Percentiles rank a stretch among this genome's conserved stretches.
phyloP scores from a whole-genome alignment of 805 yeast species.

The Pichia insulana region DNA sequence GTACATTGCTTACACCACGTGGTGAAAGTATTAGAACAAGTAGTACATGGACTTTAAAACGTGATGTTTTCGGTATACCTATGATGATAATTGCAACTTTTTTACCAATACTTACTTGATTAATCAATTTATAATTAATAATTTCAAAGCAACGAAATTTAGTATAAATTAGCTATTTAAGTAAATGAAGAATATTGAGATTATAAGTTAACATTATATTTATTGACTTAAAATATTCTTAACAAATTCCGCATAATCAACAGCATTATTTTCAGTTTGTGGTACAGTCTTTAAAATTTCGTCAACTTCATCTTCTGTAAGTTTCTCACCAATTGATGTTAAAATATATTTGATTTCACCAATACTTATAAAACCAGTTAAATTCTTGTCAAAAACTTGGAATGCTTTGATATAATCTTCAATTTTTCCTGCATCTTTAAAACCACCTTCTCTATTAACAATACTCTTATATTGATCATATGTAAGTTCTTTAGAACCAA shows the following conservation, averaged over 20 bases:
- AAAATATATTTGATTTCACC: slow-evolving; percentile 94
- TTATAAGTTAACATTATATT: slow-evolving; percentile 1
- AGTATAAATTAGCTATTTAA: not conserved
- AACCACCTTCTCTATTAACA: slow-evolving; percentile 80
- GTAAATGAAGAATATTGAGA: not conserved
- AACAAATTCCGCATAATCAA: slow-evolving; percentile 91
- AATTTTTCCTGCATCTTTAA: slow-evolving; percentile 80
- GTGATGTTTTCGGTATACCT: slow-evolving; percentile 95
- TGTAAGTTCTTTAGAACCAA: slow-evolving; percentile 39
- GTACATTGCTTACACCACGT: slow-evolving; percentile 60
- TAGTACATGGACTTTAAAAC: slow-evolving; percentile 84
- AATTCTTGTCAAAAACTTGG: slow-evolving; percentile 95
- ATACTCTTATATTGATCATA: slow-evolving; percentile 70
- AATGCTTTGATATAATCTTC: slow-evolving; percentile 91
- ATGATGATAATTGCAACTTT: slow-evolving; percentile 95
- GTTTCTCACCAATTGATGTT: slow-evolving; percentile 92
- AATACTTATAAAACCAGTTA: slow-evolving; percentile 92
- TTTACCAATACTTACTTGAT: slow-evolving; percentile 54
- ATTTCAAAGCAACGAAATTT: not conserved
- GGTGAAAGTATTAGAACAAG: slow-evolving; percentile 58
- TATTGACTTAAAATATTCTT: slow-evolving; percentile 88
- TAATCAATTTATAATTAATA: no score
- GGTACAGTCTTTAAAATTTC: slow-evolving; percentile 93
- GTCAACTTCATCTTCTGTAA: slow-evolving; percentile 85
- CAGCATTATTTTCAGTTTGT: slow-evolving; percentile 87